A percentile compares a stretch with the other conserved stretches of the same genome.
phyloP scores from a whole-genome alignment of 192 early-diverging fungal genomes.

The Coemansia sp. region DNA sequence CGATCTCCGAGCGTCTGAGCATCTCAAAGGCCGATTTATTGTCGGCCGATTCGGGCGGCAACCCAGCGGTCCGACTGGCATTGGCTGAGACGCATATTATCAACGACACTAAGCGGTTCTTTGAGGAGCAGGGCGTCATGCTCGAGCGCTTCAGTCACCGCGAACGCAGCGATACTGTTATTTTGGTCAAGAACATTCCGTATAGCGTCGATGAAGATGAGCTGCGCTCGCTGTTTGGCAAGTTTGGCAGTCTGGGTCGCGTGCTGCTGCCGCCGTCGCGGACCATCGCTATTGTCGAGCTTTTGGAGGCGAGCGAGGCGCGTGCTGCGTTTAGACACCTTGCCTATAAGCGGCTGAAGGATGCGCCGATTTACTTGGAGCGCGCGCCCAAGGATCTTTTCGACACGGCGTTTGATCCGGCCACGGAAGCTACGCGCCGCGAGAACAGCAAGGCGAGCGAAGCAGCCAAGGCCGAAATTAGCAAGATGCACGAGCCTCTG shows the following conservation, averaged over 20 bases:
- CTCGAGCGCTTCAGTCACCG: conserved; percentile 78
- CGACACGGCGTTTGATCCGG: conserved; percentile 56
- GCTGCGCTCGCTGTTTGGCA: conserved; percentile 77
- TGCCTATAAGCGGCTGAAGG: conserved; percentile 91
- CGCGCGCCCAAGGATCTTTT: conserved; percentile 88
- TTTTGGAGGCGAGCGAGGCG: conserved; percentile 85
- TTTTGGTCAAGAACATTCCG: conserved; percentile 96
- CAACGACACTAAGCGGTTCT: conserved; percentile 89
- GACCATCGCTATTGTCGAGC: conserved; percentile 95
- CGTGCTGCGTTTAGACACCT: conserved; percentile 83
- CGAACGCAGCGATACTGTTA: conserved; percentile 84
- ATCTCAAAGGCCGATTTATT: conserved; percentile 92
- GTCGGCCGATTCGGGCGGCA: conserved; percentile 68
- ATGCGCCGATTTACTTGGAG: conserved; percentile 89
- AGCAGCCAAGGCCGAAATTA: conserved; percentile 42
- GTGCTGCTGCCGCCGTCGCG: conserved; percentile 87
- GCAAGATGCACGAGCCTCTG: conserved; percentile 44
- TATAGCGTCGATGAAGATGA: conserved; percentile 81
- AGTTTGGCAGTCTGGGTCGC: conserved; percentile 88
- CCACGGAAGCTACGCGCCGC: conserved; percentile 39
- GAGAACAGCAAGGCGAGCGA: conserved; percentile 35
- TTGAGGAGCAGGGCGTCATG: conserved; percentile 82
- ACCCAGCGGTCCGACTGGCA: conserved; percentile 91
- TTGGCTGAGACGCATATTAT: conserved; percentile 98
- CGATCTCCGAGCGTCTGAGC: conserved; percentile 90